Evolutionary conservation across 2,329 filamentous ascomycete species (phyloP), one percentile per base, ranked within the genome.

Genomic region (Fusarium temperatum): DNA sequence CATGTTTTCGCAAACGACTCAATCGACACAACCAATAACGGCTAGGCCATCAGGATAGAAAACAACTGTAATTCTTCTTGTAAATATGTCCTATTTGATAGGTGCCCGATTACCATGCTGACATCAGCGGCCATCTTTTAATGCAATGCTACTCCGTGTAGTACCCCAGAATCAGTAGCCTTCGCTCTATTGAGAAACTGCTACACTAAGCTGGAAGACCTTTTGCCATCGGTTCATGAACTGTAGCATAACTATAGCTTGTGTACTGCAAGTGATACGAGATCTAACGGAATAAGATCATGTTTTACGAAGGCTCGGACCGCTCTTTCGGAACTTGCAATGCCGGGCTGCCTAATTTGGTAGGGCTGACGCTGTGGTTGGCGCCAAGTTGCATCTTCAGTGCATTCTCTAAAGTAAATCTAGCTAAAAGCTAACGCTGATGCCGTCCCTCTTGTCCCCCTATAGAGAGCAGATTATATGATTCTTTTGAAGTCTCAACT

Each of bases 1-100:
- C 1, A 18, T 26, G 2, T 8, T 50, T 36, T 28, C 7, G 2
- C 8, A 20, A n/a, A 36, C 3, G 4, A 1, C 4, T 4, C 1
- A 28, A 17, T 36, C 14, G 28, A 28, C n/a, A n/a, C n/a, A 28
- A 28, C 28, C 28, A 28, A 28, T 28, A 28, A n/a, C n/a, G n/a
- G n/a, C n/a, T n/a, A n/a, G n/a, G n/a, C n/a, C n/a, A n/a, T n/a
- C n/a, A 14, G 30, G 2, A 13, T 1, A 13, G 28, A 22, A 36
- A 12, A 13, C 9, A 2, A 28, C 7, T 9, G 5, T 8, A 8
- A 22, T 28, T 17, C 15, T 32, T 2, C 13, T 1, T 22, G 30
- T 14, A 26, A 44, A 7, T 4, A 2, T 57, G 13, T 45, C 12
- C n/a, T 4, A 22, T 47, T 22, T 13, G 8, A 8, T 22, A 47